Evolutionary conservation across 2,329 filamentous ascomycete genomes (phyloP).

Genomic region (Fusarium mundagurra): DNA sequence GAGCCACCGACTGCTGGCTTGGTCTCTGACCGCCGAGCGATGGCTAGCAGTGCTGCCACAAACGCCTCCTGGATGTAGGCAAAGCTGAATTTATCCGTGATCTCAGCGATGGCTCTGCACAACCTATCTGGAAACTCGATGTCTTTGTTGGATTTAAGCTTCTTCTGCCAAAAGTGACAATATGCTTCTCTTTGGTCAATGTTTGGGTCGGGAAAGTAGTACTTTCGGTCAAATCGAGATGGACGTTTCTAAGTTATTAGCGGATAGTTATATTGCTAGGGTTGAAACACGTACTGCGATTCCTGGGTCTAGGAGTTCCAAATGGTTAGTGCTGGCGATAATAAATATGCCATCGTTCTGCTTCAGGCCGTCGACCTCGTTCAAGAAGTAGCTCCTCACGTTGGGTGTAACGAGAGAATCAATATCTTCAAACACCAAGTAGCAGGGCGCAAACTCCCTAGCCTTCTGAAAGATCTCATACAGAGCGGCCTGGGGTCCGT

Average conservation of each 20-base stretch:
- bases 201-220: background rate
- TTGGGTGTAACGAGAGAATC: background rate
- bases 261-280: fast-evolving
- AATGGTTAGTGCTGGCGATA: background rate
- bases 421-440: background rate
- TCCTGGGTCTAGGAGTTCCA: background rate
- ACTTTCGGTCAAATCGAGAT: background rate
- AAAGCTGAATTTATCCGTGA: background rate
- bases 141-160: fast-evolving
- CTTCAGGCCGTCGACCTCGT: background rate
- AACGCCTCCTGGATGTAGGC: background rate
- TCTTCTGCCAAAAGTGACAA: background rate
- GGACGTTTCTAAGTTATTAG: background rate
- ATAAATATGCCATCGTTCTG: background rate
- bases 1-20: background rate
- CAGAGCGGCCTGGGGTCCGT: background rate
- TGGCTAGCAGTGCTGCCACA: background rate
- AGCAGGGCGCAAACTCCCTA: background rate
- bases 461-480: background rate
- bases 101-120: background rate
- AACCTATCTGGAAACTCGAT: background rate
- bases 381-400: background rate
- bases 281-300: background rate
- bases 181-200: background rate
- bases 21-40: background rate